These are phyloP conservation scores for Eragrostis tef DNA, from an alignment of 202 grass and related monocot species.

Conservation along the genomic window DNA sequence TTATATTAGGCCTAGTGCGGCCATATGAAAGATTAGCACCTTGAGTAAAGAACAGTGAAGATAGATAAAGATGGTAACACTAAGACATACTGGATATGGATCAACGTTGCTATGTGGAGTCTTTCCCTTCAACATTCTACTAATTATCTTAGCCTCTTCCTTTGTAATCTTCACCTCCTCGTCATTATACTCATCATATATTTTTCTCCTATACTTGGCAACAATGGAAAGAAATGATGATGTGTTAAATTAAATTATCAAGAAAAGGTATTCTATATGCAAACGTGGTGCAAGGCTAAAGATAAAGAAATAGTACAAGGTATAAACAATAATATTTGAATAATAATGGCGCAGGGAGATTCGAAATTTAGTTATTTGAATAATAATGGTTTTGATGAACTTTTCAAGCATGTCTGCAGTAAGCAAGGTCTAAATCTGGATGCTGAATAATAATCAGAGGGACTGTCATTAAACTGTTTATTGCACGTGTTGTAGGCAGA, in stretches of 20 bases:
- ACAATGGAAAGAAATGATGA: slow-evolving; percentile 31
- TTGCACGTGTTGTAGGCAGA: background rate
- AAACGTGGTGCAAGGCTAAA: slow-evolving; percentile 5
- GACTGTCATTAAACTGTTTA: background rate
- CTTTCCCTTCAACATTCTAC: slow-evolving; percentile 81
- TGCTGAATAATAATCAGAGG: slow-evolving; percentile 4
- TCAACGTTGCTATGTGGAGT: slow-evolving; percentile 82
- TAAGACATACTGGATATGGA: slow-evolving; percentile 79
- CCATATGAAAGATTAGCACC: slow-evolving; percentile 2
- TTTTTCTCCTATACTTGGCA: slow-evolving; percentile 66
- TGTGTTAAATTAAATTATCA: slow-evolving; percentile 36
- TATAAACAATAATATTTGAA: slow-evolving; percentile 35
- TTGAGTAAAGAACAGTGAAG: background rate
- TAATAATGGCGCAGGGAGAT: background rate
- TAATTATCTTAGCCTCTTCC: slow-evolving; percentile 79
- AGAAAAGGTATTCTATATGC: slow-evolving; percentile 20
- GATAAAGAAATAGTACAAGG: slow-evolving; percentile 1
- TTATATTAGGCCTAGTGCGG: background rate
- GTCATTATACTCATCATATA: slow-evolving; percentile 86
- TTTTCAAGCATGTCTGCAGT: background rate
- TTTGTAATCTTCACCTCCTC: slow-evolving; percentile 92
- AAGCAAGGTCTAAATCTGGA: background rate
- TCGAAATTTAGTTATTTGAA: background rate
- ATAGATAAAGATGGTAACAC: slow-evolving; percentile 38
- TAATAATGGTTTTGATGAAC: background rate